Evolutionary conservation across 177 flowering plant genomes (phyloP).

Genomic region (Vitis hybrid): DNA sequence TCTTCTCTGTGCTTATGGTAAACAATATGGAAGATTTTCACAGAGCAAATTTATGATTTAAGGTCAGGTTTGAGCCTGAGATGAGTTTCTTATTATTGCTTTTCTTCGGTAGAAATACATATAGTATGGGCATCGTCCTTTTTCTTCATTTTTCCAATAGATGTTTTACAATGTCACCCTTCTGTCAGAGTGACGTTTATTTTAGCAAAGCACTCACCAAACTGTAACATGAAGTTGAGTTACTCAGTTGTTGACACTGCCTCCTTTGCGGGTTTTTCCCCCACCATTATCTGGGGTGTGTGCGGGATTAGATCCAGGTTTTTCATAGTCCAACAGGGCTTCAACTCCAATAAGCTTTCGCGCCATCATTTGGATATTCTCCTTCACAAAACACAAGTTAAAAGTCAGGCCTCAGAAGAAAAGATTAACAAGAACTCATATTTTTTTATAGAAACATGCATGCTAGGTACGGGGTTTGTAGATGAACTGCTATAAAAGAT

Average conservation of each 20-base stretch:
- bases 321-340: conserved; percentile 14
- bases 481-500: background rate
- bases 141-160: too few species aligned
- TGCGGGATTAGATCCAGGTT: conserved; percentile 11
- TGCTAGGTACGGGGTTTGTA: background rate
- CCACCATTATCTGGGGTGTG: conserved; percentile 21
- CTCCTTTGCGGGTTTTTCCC: background rate
- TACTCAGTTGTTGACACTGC: background rate
- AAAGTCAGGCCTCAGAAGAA: background rate
- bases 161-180: too few species aligned
- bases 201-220: background rate
- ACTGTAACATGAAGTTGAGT: background rate
- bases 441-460: background rate
- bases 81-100: too few species aligned
- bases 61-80: background rate
- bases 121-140: too few species aligned
- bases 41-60: background rate
- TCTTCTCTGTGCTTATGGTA: background rate
- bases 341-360: conserved; percentile 9
- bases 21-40: background rate
- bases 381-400: conserved; percentile 2
- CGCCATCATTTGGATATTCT: conserved; percentile 1
- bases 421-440: too few species aligned
- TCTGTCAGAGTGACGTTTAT: background rate
- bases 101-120: too few species aligned